Conservation (phyloP, 768 basidiomycete genomes). For the Auricularia cornea region DNA sequence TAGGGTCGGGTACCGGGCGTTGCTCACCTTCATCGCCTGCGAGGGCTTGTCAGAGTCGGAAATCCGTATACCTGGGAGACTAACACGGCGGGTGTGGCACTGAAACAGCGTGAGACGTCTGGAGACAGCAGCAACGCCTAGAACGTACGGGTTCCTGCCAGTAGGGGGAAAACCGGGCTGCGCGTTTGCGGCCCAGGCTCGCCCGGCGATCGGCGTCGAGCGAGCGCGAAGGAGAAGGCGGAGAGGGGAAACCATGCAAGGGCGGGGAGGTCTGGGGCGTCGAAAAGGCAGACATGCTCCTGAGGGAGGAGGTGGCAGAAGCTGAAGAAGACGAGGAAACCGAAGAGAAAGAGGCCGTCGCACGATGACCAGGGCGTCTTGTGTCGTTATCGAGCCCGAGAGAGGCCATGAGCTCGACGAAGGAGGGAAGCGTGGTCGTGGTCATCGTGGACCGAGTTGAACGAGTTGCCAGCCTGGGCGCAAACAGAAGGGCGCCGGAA, state of each 20-base stretch:
- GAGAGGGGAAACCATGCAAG: slow-evolving; percentile 25
- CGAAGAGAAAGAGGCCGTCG: slow-evolving; percentile 24
- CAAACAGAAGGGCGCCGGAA: neutral
- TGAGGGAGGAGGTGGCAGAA: slow-evolving; percentile 34
- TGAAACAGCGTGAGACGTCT: neutral
- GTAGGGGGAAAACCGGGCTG: neutral
- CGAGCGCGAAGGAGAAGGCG: slow-evolving; percentile 27
- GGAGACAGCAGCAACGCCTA: neutral
- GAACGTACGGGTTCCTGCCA: neutral
- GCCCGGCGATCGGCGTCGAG: slow-evolving; percentile 24
- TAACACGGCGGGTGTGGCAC: neutral
- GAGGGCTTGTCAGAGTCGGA: neutral
- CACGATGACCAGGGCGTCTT: slow-evolving; percentile 16
- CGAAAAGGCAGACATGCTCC: neutral
- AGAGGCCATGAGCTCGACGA: slow-evolving; percentile 80
- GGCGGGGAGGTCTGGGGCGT: slow-evolving; percentile 13
- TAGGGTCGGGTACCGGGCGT: neutral
- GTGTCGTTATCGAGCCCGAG: slow-evolving; percentile 57
- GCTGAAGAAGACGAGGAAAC: slow-evolving; percentile 39
- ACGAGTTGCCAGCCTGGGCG: neutral
- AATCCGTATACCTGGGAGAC: neutral
- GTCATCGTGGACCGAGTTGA: neutral
- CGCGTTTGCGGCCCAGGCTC: neutral
- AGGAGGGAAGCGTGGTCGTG: slow-evolving; percentile 70
- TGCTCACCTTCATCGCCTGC: neutral